Conservation (phyloP, 2,329 filamentous ascomycete species). For the Neoascochyta sp. region DNA sequence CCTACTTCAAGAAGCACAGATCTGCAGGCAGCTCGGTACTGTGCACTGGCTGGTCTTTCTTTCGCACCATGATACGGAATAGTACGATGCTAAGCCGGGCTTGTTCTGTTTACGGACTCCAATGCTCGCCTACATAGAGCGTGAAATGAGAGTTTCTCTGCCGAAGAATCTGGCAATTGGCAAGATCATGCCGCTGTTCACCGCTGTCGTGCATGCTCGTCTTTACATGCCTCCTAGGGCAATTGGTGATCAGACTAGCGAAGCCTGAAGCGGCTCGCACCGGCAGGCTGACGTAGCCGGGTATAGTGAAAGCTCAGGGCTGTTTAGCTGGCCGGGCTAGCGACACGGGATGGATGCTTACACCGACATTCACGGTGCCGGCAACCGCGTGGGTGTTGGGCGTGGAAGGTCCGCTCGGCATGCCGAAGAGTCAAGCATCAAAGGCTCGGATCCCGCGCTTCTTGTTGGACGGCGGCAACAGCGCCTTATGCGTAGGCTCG, state of each 20-base stretch:
- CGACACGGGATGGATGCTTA: conserved; percentile 9
- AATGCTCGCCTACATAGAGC: too few species aligned
- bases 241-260: background rate
- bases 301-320: conserved; percentile 7
- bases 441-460: conserved; percentile 2
- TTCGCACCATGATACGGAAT: too few species aligned
- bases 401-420: conserved; percentile 14
- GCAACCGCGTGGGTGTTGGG: conserved; percentile 7
- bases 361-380: conserved; percentile 21
- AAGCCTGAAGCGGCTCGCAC: background rate
- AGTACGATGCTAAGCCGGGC: too few species aligned
- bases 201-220: too few species aligned
- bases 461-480: conserved; percentile 10
- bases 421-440: conserved; percentile 11
- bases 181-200: too few species aligned
- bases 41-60: too few species aligned
- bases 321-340: conserved; percentile 6
- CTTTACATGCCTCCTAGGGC: too few species aligned
- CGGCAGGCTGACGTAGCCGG: background rate
- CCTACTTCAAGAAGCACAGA: too few species aligned
- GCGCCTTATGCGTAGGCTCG: conserved; percentile 12
- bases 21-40: too few species aligned
- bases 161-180: too few species aligned
- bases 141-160: too few species aligned
- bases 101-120: too few species aligned